Evolutionary conservation across 495 filamentous ascomycete species (phyloP).

Genomic region (Trichoderma gamsii): DNA sequence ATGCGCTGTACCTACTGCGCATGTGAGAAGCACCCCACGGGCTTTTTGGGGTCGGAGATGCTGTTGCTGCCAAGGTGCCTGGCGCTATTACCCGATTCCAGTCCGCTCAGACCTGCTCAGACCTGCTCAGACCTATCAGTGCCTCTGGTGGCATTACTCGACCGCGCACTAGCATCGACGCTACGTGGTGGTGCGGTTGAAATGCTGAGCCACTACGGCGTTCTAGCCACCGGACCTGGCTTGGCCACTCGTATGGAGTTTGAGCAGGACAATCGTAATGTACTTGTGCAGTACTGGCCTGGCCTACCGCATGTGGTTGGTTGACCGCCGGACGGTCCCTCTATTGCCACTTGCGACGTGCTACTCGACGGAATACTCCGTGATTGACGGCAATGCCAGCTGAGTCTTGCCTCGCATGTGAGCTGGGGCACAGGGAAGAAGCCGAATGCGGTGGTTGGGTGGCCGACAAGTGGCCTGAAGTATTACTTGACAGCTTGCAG

Average conservation of each 20-base stretch:
- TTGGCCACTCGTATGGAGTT: not conserved
- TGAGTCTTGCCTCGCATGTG: not conserved
- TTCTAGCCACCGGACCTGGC: not conserved
- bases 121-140: not conserved
- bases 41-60: not conserved
- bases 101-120: not conserved
- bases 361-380: not conserved
- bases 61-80: not conserved
- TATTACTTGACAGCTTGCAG: too few species aligned
- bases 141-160: not conserved
- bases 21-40: not conserved
- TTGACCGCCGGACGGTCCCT: not conserved
- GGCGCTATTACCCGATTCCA: not conserved
- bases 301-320: not conserved
- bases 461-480: too few species aligned
- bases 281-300: too few species aligned
- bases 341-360: not conserved
- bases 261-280: not conserved
- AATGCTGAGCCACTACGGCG: not conserved
- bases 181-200: not conserved
- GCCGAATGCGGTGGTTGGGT: too few species aligned
- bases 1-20: not conserved
- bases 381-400: not conserved
- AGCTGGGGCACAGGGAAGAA: too few species aligned
- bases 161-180: slow-evolving; percentile 4